Conservation (phyloP, 2,329 filamentous ascomycete genomes). For the Endoconidiophora laricicola region DNA sequence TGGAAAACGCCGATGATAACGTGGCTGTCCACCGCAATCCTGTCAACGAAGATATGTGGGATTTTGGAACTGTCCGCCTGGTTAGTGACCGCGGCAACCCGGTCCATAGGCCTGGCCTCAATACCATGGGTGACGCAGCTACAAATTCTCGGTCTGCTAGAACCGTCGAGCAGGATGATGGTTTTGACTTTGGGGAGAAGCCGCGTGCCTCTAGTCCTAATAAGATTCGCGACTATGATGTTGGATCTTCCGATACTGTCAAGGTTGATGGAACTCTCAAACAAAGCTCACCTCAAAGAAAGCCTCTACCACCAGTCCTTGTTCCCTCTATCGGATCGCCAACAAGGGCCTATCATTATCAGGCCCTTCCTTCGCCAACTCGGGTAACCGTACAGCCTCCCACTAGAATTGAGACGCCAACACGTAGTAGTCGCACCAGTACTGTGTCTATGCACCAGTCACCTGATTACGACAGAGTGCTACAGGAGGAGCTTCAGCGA, state of each 20-base stretch:
- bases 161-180: slow-evolving; percentile 27
- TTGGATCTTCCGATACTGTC: slow-evolving; percentile 33
- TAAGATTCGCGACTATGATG: slow-evolving; percentile 31
- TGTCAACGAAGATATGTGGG: slow-evolving; percentile 79
- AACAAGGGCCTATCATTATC: slow-evolving; percentile 3
- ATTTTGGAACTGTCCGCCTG: slow-evolving; percentile 88
- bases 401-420: slow-evolving; percentile 11
- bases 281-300: slow-evolving; percentile 44
- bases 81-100: slow-evolving; percentile 48
- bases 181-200: slow-evolving; percentile 33
- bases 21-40: slow-evolving; percentile 32
- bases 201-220: slow-evolving; percentile 31
- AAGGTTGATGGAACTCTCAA: slow-evolving; percentile 36
- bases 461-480: slow-evolving; percentile 41
- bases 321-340: slow-evolving; percentile 1
- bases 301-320: slow-evolving; percentile 26
- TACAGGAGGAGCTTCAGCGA: slow-evolving; percentile 46
- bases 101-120: slow-evolving; percentile 38
- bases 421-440: not conserved
- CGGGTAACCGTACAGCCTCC: slow-evolving; percentile 41
- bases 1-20: slow-evolving; percentile 38
- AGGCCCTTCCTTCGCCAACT: slow-evolving; percentile 30
- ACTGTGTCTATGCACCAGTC: slow-evolving; percentile 23
- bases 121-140: slow-evolving; percentile 64
- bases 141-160: slow-evolving; percentile 55